Base-by-base conservation (phyloP, 2,329 filamentous ascomycete species). In the Aspergillus puulaauensis region DNA sequence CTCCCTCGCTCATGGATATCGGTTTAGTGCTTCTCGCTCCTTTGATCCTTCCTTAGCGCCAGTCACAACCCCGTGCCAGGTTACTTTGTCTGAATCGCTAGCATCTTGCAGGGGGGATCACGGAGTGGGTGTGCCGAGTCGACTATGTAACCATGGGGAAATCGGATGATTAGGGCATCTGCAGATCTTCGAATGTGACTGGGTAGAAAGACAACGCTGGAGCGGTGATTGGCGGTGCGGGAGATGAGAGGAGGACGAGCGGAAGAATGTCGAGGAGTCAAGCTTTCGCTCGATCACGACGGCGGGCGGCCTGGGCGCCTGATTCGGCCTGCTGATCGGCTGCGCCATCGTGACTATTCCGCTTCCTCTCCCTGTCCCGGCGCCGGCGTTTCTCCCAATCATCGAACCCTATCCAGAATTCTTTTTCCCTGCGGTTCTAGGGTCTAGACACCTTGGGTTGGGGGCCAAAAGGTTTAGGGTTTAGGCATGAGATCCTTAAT, bases 251-350 rank as follows among this genome's bases (percentile, higher is more conserved):
- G 50, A 49, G 35, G 39, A 9, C 27, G 9, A 17, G 19, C 35
- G 48, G 37, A 51, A 19, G 35, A 40, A 27, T 31, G n/a, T 9
- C 6, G 17, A 39, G 21, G 21, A 24, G 40, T 46, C 43, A 49
- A 54, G 44, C 52, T 54, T 54, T 49, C 33, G 41, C 14, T 19
- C 19, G 43, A 47, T 54, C 52, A 47, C 52, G 35, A 48, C 44
- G 17, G 31, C 23, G 27, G 43, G 52, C 52, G 43, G 44, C 52
- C 35, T 48, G 23, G n/a, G 52, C 43, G 53, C 53, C 53, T 55
- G 53, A 55, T 55, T 50, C 27, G 53, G 46, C 35, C 53, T 44
- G 45, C 45, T 55, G 53, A 49, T 55, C 46, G 23, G 14, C n/a
- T 37, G 6, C 23, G 19, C 12, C 14, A 19, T 37, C 31, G 9